Evolutionary conservation across 352 stramenopile genomes (phyloP).

Genomic region (Phytophthora hibernalis): DNA sequence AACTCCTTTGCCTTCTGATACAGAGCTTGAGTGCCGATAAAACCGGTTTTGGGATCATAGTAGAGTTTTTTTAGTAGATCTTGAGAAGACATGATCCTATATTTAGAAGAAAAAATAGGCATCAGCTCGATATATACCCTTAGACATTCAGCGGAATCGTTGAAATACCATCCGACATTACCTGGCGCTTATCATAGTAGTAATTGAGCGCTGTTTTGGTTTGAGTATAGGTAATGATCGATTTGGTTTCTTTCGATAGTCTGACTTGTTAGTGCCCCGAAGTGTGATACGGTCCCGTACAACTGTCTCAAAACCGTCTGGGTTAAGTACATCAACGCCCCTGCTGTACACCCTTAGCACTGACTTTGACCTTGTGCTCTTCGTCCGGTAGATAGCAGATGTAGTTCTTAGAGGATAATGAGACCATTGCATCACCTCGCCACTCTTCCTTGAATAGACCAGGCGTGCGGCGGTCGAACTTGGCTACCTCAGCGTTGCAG

Average conservation of each 20-base stretch:
- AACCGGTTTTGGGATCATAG: constrained; percentile 34
- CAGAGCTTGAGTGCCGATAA: constrained; percentile 19
- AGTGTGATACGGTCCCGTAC: too few relatives aligned
- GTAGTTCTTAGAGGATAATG: constrained; percentile 27
- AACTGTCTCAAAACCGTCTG: too few relatives aligned
- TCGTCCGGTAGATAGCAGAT: constrained; percentile 20
- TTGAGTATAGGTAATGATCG: too few relatives aligned
- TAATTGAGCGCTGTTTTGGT: too few relatives aligned
- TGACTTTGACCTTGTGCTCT: constrained; percentile 23
- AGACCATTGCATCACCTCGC: constrained; percentile 33
- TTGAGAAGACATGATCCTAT: constrained; percentile 10
- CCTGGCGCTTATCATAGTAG: too few relatives aligned
- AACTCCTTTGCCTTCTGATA: background rate
- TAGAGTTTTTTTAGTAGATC: constrained; percentile 25
- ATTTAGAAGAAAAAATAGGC: constrained; percentile 3
- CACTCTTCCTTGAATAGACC: constrained; percentile 38
- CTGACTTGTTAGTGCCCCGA: too few relatives aligned
- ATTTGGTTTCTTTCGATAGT: too few relatives aligned
- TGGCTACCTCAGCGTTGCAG: too few relatives aligned
- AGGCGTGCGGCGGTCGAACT: background rate
- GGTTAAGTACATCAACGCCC: background rate
- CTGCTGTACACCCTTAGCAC: background rate
- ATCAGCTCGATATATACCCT: too few relatives aligned
- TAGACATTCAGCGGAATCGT: constrained; percentile 25
- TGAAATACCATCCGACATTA: background rate